Conservation (phyloP, 108 stramenopile species). For the Skeletonema tropicum region DNA sequence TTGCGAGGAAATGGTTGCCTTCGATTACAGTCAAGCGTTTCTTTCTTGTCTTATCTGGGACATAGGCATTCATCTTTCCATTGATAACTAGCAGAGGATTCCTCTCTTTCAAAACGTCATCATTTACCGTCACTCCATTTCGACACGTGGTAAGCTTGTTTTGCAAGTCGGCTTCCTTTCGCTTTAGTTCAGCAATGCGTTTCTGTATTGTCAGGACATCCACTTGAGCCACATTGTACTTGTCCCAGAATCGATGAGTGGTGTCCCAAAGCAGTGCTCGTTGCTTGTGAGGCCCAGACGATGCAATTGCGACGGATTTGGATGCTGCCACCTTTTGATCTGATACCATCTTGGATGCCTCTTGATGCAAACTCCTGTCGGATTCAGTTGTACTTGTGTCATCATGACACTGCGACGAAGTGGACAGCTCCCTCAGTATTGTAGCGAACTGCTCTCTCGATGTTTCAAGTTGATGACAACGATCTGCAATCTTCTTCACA, state of each 20-base stretch:
- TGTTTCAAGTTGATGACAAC: constrained; percentile 36
- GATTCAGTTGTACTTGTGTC: neutral
- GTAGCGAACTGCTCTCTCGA: constrained; percentile 44
- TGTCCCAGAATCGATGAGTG: constrained; percentile 44
- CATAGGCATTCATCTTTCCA: constrained; percentile 37
- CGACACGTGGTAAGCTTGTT: constrained; percentile 35
- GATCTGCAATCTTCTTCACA: constrained; percentile 35
- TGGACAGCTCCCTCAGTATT: constrained; percentile 16
- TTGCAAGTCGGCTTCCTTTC: constrained; percentile 28
- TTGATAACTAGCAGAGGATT: constrained; percentile 51
- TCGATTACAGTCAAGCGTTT: constrained; percentile 36
- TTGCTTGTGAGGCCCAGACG: neutral
- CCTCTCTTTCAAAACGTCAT: constrained; percentile 43
- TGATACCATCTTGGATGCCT: neutral
- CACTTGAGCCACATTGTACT: constrained; percentile 44
- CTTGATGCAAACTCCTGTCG: too few relatives aligned
- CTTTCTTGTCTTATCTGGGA: constrained; percentile 4
- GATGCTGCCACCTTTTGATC: neutral
- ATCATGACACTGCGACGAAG: neutral
- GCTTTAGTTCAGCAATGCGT: constrained; percentile 19
- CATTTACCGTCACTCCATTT: constrained; percentile 46
- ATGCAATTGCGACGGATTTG: neutral
- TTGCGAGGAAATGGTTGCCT: constrained; percentile 33
- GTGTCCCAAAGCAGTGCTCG: constrained; percentile 20
- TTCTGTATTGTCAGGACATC: constrained; percentile 34